phyloP scores from a whole-genome alignment of 495 filamentous ascomycete genomes.

The Daldinia vernicosa region DNA sequence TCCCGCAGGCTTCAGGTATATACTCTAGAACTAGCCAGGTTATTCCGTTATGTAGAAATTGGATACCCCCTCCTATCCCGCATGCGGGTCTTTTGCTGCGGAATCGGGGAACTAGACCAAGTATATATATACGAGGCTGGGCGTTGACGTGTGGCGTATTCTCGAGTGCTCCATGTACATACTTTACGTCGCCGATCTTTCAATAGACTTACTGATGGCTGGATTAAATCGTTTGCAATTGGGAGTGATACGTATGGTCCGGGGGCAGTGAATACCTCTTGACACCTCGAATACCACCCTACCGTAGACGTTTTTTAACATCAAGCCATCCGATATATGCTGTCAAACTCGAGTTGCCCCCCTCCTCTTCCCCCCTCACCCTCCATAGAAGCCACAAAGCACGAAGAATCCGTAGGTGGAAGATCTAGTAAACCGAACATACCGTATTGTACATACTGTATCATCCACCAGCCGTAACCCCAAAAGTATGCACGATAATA shows the following conservation, averaged over 20 bases:
- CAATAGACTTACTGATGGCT: conserved; percentile 12
- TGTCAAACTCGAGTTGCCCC: neutral
- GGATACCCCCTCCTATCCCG: neutral
- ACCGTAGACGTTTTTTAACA: neutral
- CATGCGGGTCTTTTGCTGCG: neutral
- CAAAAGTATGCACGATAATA: neutral
- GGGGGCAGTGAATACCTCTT: conserved; percentile 1
- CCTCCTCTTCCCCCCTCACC: neutral
- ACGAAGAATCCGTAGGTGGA: neutral
- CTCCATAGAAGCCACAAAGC: conserved; percentile 11
- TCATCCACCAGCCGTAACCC: neutral
- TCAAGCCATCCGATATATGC: conserved; percentile 7
- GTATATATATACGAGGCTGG: neutral
- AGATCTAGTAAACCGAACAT: neutral
- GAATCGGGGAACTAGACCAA: neutral
- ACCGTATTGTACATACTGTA: too few species aligned
- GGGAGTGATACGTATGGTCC: neutral
- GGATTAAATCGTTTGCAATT: neutral
- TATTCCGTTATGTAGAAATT: neutral
- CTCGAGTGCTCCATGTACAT: neutral
- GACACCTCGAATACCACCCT: conserved; percentile 1
- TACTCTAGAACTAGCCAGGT: conserved; percentile 21
- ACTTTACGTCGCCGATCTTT: neutral
- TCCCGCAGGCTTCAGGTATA: conserved; percentile 42
- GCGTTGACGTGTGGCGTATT: conserved; percentile 1